Evolutionary conservation across 2,329 filamentous ascomycete genomes (phyloP).

Genomic region (Thyridium curvatum): DNA sequence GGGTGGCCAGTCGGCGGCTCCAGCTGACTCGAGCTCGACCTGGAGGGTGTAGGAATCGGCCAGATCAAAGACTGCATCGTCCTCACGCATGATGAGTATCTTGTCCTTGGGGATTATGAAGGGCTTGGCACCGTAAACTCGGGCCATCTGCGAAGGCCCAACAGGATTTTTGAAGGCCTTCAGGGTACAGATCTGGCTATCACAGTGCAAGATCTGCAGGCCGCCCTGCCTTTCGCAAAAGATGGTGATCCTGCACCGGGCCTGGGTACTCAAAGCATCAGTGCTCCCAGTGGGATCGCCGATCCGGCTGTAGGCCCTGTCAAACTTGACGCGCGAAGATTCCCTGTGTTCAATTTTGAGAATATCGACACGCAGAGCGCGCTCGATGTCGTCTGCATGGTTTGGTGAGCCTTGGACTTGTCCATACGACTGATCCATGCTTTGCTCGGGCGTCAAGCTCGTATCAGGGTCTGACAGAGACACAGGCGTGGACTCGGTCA

Average conservation of each 20-base stretch:
- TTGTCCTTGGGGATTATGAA: slow-evolving; percentile 47
- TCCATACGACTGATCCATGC: not conserved
- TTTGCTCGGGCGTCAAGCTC: too few species aligned
- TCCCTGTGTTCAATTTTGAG: slow-evolving; percentile 46
- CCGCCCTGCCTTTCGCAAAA: slow-evolving; percentile 25
- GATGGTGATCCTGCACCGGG: slow-evolving; percentile 37
- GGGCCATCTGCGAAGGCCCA: slow-evolving; percentile 37
- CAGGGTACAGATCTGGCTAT: slow-evolving; percentile 48
- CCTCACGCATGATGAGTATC: slow-evolving; percentile 40
- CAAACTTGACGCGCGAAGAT: slow-evolving; percentile 28
- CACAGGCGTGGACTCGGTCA: slow-evolving; percentile 11
- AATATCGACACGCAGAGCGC: slow-evolving; percentile 44
- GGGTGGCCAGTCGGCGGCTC: slow-evolving; percentile 46
- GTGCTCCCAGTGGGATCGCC: slow-evolving; percentile 15
- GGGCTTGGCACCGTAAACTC: slow-evolving; percentile 39
- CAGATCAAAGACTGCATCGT: slow-evolving; percentile 39
- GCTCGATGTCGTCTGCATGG: slow-evolving; percentile 20
- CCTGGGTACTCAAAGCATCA: slow-evolving; percentile 26
- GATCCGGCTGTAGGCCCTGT: slow-evolving; percentile 21
- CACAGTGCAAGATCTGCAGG: slow-evolving; percentile 41
- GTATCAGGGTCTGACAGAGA: too few species aligned
- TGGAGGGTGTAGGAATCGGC: slow-evolving; percentile 43
- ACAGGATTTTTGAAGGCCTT: slow-evolving; percentile 41
- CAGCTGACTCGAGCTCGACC: slow-evolving; percentile 46
- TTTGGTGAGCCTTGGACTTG: slow-evolving; percentile 15